Base-by-base conservation (phyloP, 1,139 yeast genomes). In the Suhomyces ambrosiae region DNA sequence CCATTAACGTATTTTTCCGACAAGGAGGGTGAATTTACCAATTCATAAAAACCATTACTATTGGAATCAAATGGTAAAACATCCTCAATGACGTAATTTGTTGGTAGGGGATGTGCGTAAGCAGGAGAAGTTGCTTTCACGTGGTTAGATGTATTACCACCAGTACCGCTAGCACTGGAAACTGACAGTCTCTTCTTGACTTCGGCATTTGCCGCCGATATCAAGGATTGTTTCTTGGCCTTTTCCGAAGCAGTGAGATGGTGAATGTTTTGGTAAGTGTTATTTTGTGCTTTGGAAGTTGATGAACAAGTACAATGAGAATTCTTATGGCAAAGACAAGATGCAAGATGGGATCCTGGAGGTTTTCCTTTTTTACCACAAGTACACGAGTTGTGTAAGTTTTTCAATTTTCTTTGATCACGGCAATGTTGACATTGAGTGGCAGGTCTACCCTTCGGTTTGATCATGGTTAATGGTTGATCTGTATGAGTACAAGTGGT, bases 361-460 rank as follows among this genome's bases (percentile, higher is more conserved):
- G 59, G 63, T 69, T 60, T 74, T 51, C 72, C 70, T 62, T 64
- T 71, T 44, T 78, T 71, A 8, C 86, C 84, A 65, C 97, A 90
- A 6, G 80, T 68, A 60, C 97, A 89, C 33, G 76, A 64, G 10
- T 82, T 79, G 56, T 87, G 95, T 7, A 82, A 66, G 49, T 82
- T 79, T 50, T 82, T 84, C 44, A 71, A 59, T 56, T 83, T 85
- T 30, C 96, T 71, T 52, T 82, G 79, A 41, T 85, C 92, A 44
- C 92, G 80, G 58, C 97, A 90, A 56, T 86, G 95, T 29, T 76
- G 72, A 54, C 97, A 90, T 57, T 89, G 96, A 3, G 96, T 82
- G 0, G 96, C 81, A 1, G 98, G 98, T 38, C 98, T 72, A 4
- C 98, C 98, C 58, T 90, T 92, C 9, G 96, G 96, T 58, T 90